A percentile compares a stretch with the other conserved stretches of the same genome.
Conservation (phyloP, 352 stramenopile species). For the Phytophthora citrophthora region DNA sequence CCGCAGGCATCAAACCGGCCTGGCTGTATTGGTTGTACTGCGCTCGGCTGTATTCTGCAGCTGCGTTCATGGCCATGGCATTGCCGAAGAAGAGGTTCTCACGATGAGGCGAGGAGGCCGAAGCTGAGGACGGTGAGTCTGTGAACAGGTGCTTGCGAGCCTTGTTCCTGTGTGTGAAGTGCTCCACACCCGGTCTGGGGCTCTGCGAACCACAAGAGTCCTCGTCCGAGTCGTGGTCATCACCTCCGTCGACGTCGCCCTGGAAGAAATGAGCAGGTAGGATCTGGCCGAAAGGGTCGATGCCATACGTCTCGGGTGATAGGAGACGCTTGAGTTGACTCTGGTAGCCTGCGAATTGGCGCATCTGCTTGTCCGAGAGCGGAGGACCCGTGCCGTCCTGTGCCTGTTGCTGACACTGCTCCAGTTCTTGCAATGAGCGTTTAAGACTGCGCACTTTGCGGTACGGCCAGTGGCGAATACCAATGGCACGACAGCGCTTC, state of each 20-base stretch:
- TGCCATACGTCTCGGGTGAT: conserved; percentile 81
- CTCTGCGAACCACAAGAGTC: conserved; percentile 51
- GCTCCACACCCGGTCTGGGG: conserved; percentile 31
- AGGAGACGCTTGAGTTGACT: conserved; percentile 81
- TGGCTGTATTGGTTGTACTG: conserved; percentile 36
- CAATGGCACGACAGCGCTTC: conserved; percentile 74
- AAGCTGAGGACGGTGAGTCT: conserved; percentile 51
- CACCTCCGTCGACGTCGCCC: conserved; percentile 31
- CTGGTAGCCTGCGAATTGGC: conserved; percentile 71
- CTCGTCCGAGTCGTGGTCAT: conserved; percentile 69
- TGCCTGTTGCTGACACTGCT: conserved; percentile 67
- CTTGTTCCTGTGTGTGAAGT: conserved; percentile 43
- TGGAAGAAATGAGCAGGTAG: conserved; percentile 47
- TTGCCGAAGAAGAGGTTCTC: conserved; percentile 44
- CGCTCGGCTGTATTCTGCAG: conserved; percentile 28
- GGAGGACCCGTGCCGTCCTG: conserved; percentile 44
- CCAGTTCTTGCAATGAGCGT: conserved; percentile 70
- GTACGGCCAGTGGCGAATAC: conserved; percentile 77
- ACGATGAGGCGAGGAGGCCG: conserved; percentile 36
- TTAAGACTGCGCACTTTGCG: conserved; percentile 78
- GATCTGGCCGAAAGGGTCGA: conserved; percentile 68
- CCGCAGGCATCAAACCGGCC: conserved; percentile 16
- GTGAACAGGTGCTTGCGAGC: conserved; percentile 52
- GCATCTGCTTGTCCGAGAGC: conserved; percentile 80
- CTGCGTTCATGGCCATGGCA: conserved; percentile 33